Conservation (phyloP, 2,329 filamentous ascomycete species). For the Talaromyces sp. region DNA sequence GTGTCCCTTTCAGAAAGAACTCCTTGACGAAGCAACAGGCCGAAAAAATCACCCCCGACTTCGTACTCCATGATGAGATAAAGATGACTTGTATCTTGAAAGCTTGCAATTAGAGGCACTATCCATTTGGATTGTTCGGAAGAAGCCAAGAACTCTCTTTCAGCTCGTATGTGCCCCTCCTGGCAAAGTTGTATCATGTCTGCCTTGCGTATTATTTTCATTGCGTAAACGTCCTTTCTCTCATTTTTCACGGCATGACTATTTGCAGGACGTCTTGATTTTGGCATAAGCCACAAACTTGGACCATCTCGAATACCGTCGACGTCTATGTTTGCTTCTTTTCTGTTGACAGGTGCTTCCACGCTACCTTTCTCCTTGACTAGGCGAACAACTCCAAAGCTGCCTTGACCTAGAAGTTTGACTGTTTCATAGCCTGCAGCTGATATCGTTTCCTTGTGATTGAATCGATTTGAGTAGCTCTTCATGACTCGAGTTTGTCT, state of each 20-base stretch:
- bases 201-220: constrained; percentile 95
- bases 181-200: constrained; percentile 88
- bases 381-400: constrained; percentile 86
- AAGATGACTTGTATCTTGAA: constrained; percentile 77
- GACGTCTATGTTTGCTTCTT: neutral
- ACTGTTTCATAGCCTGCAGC: constrained; percentile 71
- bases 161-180: constrained; percentile 85
- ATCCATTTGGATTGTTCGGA: constrained; percentile 89
- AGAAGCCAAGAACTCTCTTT: constrained; percentile 85
- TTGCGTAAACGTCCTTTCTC: constrained; percentile 66
- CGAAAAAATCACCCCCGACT: constrained; percentile 92
- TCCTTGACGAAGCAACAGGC: constrained; percentile 78
- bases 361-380: constrained; percentile 60
- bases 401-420: constrained; percentile 83
- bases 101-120: constrained; percentile 80
- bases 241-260: constrained; percentile 7
- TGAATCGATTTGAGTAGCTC: constrained; percentile 47
- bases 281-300: neutral
- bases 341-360: neutral
- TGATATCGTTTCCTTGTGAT: constrained; percentile 46
- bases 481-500: constrained; percentile 69
- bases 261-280: neutral
- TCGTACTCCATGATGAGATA: constrained; percentile 99
- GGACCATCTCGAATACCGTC: neutral
- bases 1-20: constrained; percentile 73